phyloP scores from a whole-genome alignment of 306 rosid genomes.

The Geum urbanum region DNA sequence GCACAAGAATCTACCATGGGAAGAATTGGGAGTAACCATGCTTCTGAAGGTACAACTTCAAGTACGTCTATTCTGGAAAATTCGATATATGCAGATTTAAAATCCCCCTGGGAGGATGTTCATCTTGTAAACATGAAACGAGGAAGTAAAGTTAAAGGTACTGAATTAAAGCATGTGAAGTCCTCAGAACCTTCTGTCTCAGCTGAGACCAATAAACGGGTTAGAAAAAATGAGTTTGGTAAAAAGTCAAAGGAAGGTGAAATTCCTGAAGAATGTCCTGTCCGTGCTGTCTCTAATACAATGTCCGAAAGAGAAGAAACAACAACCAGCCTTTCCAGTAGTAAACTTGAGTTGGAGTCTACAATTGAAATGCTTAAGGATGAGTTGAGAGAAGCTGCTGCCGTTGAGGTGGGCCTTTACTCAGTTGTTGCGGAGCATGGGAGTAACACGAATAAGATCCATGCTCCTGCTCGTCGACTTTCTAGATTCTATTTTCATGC shows the following conservation, averaged over 20 bases:
- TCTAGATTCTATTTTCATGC: slow-evolving; percentile 78
- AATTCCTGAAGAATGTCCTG: slow-evolving; percentile 24
- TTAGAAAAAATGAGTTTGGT: slow-evolving; percentile 25
- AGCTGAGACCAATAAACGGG: slow-evolving; percentile 28
- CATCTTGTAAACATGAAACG: slow-evolving; percentile 21
- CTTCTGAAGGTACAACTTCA: slow-evolving; percentile 31
- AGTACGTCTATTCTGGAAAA: slow-evolving; percentile 30
- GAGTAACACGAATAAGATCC: slow-evolving; percentile 75
- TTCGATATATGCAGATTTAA: slow-evolving; percentile 28
- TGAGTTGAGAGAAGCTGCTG: slow-evolving; percentile 85
- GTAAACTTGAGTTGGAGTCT: slow-evolving; percentile 39
- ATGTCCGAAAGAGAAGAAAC: slow-evolving; percentile 24
- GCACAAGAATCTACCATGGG: slow-evolving; percentile 19
- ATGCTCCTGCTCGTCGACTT: slow-evolving; percentile 87
- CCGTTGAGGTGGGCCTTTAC: slow-evolving; percentile 72
- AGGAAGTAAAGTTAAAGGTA: slow-evolving; percentile 24
- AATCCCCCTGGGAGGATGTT: slow-evolving; percentile 29
- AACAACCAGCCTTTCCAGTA: slow-evolving; percentile 18
- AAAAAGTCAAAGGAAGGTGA: slow-evolving; percentile 36
- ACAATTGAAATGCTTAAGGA: slow-evolving; percentile 66
- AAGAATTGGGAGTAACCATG: slow-evolving; percentile 20
- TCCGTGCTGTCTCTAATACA: slow-evolving; percentile 21
- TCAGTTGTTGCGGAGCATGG: slow-evolving; percentile 83
- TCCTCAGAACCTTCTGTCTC: slow-evolving; percentile 36
- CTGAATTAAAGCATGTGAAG: slow-evolving; percentile 38